phyloP scores from a whole-genome alignment of 2,329 filamentous ascomycete genomes.

The Cytospora leucostoma region DNA sequence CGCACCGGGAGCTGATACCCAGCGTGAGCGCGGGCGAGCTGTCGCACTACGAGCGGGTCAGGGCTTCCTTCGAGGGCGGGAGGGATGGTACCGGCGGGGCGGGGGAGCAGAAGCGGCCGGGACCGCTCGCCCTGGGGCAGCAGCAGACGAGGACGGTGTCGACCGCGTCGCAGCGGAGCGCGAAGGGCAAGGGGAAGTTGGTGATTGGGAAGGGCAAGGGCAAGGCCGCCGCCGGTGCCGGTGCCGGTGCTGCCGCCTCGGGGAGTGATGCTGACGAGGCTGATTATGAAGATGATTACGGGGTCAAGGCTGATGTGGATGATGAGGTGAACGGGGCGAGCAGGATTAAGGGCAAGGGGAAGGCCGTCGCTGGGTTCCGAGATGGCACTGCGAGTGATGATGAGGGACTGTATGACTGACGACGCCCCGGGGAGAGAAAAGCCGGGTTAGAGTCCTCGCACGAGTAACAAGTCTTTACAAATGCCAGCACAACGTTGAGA shows the following conservation, averaged over 20 bases:
- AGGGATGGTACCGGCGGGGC: slow-evolving; percentile 46
- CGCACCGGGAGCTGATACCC: slow-evolving; percentile 84
- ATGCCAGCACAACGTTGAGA: neutral
- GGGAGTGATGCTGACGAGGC: slow-evolving; percentile 41
- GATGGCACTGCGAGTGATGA: slow-evolving; percentile 59
- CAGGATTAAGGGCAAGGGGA: slow-evolving; percentile 57
- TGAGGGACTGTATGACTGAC: slow-evolving; percentile 55
- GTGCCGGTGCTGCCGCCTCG: slow-evolving; percentile 37
- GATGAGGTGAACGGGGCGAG: slow-evolving; percentile 30
- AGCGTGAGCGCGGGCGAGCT: slow-evolving; percentile 92
- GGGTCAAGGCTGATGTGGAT: slow-evolving; percentile 34
- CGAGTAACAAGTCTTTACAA: neutral
- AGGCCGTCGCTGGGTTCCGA: slow-evolving; percentile 53
- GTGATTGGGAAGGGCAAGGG: slow-evolving; percentile 36
- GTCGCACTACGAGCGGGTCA: slow-evolving; percentile 83
- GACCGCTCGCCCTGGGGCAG: slow-evolving; percentile 30
- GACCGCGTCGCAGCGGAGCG: slow-evolving; percentile 32
- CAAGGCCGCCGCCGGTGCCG: slow-evolving; percentile 38
- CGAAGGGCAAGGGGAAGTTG: slow-evolving; percentile 41
- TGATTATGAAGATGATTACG: slow-evolving; percentile 39
- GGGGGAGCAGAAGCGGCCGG: slow-evolving; percentile 29
- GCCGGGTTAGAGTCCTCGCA: neutral
- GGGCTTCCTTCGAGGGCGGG: slow-evolving; percentile 76
- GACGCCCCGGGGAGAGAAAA: slow-evolving; percentile 26
- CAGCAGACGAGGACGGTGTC: slow-evolving; percentile 32